These are phyloP conservation scores for Vaccinium corymbosum DNA, from an alignment of 148 eudicot genomes.

Conservation along the genomic window DNA sequence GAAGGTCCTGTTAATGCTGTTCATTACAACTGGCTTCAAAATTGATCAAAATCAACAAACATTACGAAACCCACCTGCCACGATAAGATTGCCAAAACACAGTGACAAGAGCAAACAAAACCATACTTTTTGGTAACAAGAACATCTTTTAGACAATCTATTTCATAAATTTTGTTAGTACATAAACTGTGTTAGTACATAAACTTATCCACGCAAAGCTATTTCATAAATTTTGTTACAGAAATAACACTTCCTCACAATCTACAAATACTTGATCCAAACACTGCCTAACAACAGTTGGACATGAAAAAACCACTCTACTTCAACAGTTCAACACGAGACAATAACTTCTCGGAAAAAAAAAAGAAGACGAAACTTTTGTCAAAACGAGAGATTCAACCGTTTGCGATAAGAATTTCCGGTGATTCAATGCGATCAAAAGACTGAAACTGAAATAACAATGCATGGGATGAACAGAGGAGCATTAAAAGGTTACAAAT, in stretches of 20 bases:
- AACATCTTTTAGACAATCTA: background rate
- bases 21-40: background rate
- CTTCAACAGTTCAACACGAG: background rate
- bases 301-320: background rate
- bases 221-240: too few relatives aligned
- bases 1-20: background rate
- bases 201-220: background rate
- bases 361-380: background rate
- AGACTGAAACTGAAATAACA: background rate
- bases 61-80: background rate
- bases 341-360: background rate
- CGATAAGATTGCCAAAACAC: background rate
- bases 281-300: background rate
- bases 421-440: background rate
- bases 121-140: background rate
- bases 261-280: background rate
- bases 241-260: background rate
- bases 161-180: too few relatives aligned
- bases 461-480: slow-evolving; percentile 3
- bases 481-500: background rate
- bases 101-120: too few relatives aligned
- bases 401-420: background rate
- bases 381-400: background rate
- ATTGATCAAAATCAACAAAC: background rate
- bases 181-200: background rate